Percentiles rank a stretch among this genome's conserved stretches.
Conservation (phyloP, 306 rosid genomes). For the Castanopsis chinensis region DNA sequence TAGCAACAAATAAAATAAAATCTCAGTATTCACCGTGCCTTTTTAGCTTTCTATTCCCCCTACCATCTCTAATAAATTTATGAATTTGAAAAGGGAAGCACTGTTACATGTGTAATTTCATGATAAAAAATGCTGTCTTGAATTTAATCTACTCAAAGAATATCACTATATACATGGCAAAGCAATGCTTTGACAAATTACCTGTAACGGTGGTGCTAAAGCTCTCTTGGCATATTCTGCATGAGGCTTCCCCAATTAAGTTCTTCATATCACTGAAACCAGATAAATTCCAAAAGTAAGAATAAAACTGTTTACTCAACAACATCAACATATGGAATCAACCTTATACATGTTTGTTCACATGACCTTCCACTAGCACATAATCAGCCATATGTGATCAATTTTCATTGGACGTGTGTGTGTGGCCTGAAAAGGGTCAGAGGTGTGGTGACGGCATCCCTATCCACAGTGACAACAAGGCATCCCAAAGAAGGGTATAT, state of each 20-base stretch:
- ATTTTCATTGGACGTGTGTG: neutral
- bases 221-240: conserved; percentile 83
- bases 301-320: neutral
- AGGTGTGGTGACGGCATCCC: no score
- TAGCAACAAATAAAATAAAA: no score
- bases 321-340: neutral
- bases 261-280: conserved; percentile 81
- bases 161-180: neutral
- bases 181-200: conserved; percentile 16
- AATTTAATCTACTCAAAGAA: neutral
- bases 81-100: neutral
- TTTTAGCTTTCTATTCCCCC: neutral
- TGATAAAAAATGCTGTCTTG: neutral
- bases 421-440: no score
- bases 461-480: no score
- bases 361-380: neutral
- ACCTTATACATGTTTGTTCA: neutral
- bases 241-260: conserved; percentile 80
- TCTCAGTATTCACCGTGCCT: neutral
- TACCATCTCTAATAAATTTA: neutral
- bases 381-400: neutral
- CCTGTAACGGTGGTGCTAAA: conserved; percentile 78
- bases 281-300: conserved; percentile 16
- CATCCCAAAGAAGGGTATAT: no score
- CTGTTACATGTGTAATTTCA: neutral